A percentile compares a stretch with the other conserved stretches of the same genome.
Conservation (phyloP, 345 rosid genomes). For the Ceriops decandra region DNA sequence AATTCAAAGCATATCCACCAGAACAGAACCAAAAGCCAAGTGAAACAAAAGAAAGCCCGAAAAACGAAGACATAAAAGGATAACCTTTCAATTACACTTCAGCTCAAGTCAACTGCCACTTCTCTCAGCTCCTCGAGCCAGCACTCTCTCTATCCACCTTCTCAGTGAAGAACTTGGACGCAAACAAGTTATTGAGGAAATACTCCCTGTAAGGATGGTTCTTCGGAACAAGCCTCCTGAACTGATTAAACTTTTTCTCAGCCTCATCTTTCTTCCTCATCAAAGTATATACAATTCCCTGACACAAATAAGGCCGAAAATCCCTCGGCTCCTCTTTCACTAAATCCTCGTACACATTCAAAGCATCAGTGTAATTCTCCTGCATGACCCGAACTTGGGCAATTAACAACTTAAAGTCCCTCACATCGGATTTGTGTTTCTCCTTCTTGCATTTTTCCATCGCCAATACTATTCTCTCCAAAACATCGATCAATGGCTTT, state of each 20-base stretch:
- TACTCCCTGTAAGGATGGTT: slow-evolving; percentile 86
- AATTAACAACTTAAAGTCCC: slow-evolving; percentile 76
- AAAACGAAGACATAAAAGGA: neutral
- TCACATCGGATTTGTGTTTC: slow-evolving; percentile 50
- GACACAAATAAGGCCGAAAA: slow-evolving; percentile 87
- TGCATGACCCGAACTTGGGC: slow-evolving; percentile 77
- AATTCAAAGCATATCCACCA: neutral
- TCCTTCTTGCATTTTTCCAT: slow-evolving; percentile 74
- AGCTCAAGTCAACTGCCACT: neutral
- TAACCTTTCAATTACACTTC: neutral
- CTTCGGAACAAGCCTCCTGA: slow-evolving; percentile 67
- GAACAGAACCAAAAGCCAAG: neutral
- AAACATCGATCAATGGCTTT: slow-evolving; percentile 34
- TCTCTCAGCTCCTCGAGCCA: slow-evolving; percentile 5
- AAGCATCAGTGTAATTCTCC: slow-evolving; percentile 58
- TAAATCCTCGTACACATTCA: slow-evolving; percentile 74
- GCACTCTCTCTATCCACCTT: slow-evolving; percentile 35
- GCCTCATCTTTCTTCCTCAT: slow-evolving; percentile 77
- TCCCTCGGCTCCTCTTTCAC: slow-evolving; percentile 89
- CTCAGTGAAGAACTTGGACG: slow-evolving; percentile 55
- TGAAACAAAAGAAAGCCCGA: neutral
- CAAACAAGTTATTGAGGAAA: slow-evolving; percentile 67
- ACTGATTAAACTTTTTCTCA: slow-evolving; percentile 77
- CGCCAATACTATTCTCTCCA: slow-evolving; percentile 57
- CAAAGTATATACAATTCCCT: slow-evolving; percentile 76